Evolutionary conservation across 345 rosid species (phyloP).

Genomic region (Heritiera fomes): DNA sequence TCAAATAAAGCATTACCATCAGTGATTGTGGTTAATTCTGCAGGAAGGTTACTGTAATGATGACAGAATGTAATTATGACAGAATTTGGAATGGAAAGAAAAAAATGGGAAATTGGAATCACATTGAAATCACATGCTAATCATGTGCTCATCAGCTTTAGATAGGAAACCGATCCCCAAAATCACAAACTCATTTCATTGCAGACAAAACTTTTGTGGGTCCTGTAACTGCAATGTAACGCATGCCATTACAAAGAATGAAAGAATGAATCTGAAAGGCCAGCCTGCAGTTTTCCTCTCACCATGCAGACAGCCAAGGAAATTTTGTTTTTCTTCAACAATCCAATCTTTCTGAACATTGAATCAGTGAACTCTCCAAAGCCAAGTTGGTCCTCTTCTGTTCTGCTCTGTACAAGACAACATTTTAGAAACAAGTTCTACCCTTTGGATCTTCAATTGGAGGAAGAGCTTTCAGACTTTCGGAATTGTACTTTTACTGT

Average conservation of each 20-base stretch:
- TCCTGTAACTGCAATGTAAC: background rate
- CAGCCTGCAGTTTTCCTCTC: background rate
- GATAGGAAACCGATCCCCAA: background rate
- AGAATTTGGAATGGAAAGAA: background rate
- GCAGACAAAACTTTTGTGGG: background rate
- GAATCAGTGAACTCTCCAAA: background rate
- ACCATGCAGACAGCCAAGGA: background rate
- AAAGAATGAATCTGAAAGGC: background rate
- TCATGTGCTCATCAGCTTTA: background rate
- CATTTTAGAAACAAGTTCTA: background rate
- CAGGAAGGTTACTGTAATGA: background rate
- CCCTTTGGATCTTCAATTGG: background rate
- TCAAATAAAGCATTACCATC: background rate
- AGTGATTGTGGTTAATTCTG: background rate
- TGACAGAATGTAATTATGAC: background rate
- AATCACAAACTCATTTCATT: background rate
- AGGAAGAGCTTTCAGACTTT: background rate
- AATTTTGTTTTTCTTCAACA: background rate
- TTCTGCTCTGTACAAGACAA: background rate
- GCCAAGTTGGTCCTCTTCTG: constrained; percentile 9
- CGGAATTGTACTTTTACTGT: background rate
- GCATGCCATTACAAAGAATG: background rate
- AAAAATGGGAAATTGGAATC: background rate
- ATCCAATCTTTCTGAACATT: background rate
- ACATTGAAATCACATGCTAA: background rate